Percentiles rank a stretch among this genome's conserved stretches.
Evolutionary conservation across 129 eudicot genomes (phyloP).

Genomic region (Scalesia atractyloides): DNA sequence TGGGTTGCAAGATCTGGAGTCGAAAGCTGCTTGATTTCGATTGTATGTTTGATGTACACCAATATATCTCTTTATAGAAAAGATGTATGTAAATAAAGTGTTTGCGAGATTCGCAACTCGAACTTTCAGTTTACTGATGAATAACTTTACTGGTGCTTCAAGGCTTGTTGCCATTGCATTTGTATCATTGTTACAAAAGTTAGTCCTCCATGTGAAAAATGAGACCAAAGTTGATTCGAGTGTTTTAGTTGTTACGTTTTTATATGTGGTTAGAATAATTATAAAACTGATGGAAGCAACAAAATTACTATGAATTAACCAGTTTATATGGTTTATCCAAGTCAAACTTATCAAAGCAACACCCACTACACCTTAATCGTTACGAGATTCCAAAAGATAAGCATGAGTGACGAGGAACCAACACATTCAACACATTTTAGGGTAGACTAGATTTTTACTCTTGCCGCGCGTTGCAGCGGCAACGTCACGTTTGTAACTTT

Average conservation of each 20-base stretch:
- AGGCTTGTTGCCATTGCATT: neutral
- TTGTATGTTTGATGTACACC: conserved; percentile 20
- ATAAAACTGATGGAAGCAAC: neutral
- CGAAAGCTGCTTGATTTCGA: conserved; percentile 41
- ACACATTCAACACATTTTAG: too few relatives aligned
- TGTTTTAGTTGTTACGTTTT: too few relatives aligned
- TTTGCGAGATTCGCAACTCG: conserved; percentile 15
- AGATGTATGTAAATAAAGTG: conserved; percentile 20
- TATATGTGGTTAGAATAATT: too few relatives aligned
- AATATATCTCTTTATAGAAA: neutral
- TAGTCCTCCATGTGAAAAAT: too few relatives aligned
- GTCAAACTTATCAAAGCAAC: too few relatives aligned
- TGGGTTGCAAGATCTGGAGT: conserved; percentile 78
- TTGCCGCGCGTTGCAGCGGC: too few relatives aligned
- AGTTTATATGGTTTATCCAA: neutral
- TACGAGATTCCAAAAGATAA: too few relatives aligned
- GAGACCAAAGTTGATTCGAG: too few relatives aligned
- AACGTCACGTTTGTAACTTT: too few relatives aligned
- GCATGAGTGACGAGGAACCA: too few relatives aligned
- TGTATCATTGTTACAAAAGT: neutral
- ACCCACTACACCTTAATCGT: too few relatives aligned
- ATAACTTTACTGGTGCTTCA: conserved; percentile 12
- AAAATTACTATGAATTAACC: neutral
- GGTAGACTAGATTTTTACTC: too few relatives aligned
- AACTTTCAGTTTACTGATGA: conserved; percentile 3